phyloP scores from a whole-genome alignment of 2,329 filamentous ascomycete species.

The Zymoseptoria pseudotritici region DNA sequence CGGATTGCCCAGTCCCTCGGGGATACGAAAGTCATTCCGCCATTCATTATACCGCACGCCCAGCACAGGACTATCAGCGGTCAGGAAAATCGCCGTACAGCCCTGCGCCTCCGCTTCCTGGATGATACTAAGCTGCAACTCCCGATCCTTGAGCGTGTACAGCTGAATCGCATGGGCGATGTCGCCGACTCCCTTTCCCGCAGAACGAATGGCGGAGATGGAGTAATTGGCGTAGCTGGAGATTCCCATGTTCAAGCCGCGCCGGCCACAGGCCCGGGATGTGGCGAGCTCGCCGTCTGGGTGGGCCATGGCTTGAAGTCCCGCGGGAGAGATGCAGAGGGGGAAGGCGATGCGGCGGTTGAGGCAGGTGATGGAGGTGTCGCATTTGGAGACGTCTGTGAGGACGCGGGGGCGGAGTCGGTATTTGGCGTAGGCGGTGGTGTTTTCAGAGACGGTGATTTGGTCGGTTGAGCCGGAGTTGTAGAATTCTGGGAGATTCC shows the following conservation, averaged over 20 bases:
- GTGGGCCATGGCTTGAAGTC: conserved; percentile 46
- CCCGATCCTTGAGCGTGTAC: conserved; percentile 46
- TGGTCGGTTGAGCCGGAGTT: conserved; percentile 52
- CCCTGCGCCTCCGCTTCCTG: conserved; percentile 30
- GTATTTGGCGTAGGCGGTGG: conserved; percentile 42
- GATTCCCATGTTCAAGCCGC: conserved; percentile 42
- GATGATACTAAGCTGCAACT: conserved; percentile 36
- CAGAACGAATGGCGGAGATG: conserved; percentile 40
- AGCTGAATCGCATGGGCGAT: conserved; percentile 49
- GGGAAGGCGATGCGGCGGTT: conserved; percentile 40
- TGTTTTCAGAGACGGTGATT: conserved; percentile 47
- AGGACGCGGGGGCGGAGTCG: conserved; percentile 32
- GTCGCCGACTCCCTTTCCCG: conserved; percentile 27
- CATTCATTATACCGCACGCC: conserved; percentile 49
- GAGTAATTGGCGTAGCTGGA: conserved; percentile 41
- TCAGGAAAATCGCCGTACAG: conserved; percentile 49
- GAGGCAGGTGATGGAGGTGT: conserved; percentile 39
- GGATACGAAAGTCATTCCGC: conserved; percentile 43
- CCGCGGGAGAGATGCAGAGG: conserved; percentile 46
- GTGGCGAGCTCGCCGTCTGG: conserved; percentile 45
- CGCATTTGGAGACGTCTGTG: conserved; percentile 30
- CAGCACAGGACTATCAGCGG: conserved; percentile 48
- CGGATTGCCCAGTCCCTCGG: conserved; percentile 24
- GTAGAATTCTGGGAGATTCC: conserved; percentile 42
- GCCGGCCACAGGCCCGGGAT: conserved; percentile 39